These are phyloP conservation scores for Mariannaea sp. DNA, from an alignment of 2,329 filamentous ascomycete genomes.

Conservation along the genomic window DNA sequence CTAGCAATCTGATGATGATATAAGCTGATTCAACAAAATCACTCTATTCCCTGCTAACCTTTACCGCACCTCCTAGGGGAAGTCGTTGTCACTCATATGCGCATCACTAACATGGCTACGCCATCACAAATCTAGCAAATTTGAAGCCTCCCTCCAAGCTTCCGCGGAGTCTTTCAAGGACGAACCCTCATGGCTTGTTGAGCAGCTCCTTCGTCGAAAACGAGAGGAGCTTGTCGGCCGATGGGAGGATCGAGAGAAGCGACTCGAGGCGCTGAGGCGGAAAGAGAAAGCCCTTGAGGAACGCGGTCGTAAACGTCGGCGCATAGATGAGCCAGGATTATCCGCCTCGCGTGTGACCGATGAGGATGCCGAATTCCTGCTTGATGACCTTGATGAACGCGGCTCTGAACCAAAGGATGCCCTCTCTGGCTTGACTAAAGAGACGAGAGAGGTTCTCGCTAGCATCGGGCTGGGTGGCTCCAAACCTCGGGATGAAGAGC, in stretches of 20 bases:
- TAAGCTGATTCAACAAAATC: too few species aligned
- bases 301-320: slow-evolving; percentile 53
- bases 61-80: slow-evolving; percentile 68
- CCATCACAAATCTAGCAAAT: slow-evolving; percentile 69
- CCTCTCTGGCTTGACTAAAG: slow-evolving; percentile 68
- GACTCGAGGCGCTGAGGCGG: slow-evolving; percentile 67
- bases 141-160: slow-evolving; percentile 56
- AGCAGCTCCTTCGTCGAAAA: slow-evolving; percentile 73
- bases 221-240: slow-evolving; percentile 67
- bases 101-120: slow-evolving; percentile 90
- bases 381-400: slow-evolving; percentile 70
- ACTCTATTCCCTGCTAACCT: slow-evolving; percentile 11
- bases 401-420: slow-evolving; percentile 44
- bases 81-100: slow-evolving; percentile 91
- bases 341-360: slow-evolving; percentile 42
- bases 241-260: slow-evolving; percentile 75
- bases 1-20: neutral
- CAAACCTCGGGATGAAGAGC: slow-evolving; percentile 45
- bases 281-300: slow-evolving; percentile 63
- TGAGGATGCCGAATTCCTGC: slow-evolving; percentile 72
- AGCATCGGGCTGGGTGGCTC: slow-evolving; percentile 58
- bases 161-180: slow-evolving; percentile 57
- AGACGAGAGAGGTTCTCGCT: slow-evolving; percentile 75
- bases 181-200: slow-evolving; percentile 84
- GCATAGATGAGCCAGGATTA: slow-evolving; percentile 43